Percentiles rank a stretch among this genome's conserved stretches.
phyloP scores from a whole-genome alignment of 306 rosid genomes.

The Delonix regia region DNA sequence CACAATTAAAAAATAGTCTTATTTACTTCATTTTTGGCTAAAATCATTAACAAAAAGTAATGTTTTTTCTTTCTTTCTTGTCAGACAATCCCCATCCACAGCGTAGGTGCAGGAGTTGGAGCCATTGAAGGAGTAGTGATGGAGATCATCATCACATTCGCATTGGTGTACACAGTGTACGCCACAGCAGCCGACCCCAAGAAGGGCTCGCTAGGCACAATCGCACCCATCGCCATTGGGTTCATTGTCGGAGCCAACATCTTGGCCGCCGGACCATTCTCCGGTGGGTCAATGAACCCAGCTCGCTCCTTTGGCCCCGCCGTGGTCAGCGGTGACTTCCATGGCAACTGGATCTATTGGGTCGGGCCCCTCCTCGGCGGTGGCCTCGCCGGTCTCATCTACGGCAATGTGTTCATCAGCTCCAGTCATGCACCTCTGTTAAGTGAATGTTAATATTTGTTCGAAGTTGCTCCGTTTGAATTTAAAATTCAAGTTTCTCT shows the following conservation, averaged over 20 bases:
- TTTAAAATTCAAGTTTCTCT: slow-evolving; percentile 14
- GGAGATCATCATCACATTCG: slow-evolving; percentile 82
- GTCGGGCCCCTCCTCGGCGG: slow-evolving; percentile 86
- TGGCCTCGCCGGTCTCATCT: slow-evolving; percentile 88
- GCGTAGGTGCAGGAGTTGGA: slow-evolving; percentile 73
- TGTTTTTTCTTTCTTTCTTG: not conserved
- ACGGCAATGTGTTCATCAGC: slow-evolving; percentile 63
- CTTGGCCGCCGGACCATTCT: slow-evolving; percentile 88
- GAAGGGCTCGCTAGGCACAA: slow-evolving; percentile 75
- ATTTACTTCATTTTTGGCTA: not conserved
- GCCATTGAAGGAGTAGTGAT: slow-evolving; percentile 66
- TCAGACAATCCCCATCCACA: slow-evolving; percentile 72
- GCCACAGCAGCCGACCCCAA: slow-evolving; percentile 97
- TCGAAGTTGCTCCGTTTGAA: not conserved
- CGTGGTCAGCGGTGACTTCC: slow-evolving; percentile 80
- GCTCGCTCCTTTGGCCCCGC: slow-evolving; percentile 93
- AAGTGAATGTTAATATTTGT: slow-evolving; percentile 40
- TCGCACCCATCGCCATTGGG: slow-evolving; percentile 93
- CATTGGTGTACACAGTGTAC: slow-evolving; percentile 83
- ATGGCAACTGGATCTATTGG: slow-evolving; percentile 87
- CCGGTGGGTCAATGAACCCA: slow-evolving; percentile 97
- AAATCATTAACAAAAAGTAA: not conserved
- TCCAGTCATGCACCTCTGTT: slow-evolving; percentile 64
- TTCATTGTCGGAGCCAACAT: slow-evolving; percentile 93
- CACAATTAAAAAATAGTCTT: not conserved